Conservation (phyloP, 177 flowering plant species). For the Telopea speciosissima region DNA sequence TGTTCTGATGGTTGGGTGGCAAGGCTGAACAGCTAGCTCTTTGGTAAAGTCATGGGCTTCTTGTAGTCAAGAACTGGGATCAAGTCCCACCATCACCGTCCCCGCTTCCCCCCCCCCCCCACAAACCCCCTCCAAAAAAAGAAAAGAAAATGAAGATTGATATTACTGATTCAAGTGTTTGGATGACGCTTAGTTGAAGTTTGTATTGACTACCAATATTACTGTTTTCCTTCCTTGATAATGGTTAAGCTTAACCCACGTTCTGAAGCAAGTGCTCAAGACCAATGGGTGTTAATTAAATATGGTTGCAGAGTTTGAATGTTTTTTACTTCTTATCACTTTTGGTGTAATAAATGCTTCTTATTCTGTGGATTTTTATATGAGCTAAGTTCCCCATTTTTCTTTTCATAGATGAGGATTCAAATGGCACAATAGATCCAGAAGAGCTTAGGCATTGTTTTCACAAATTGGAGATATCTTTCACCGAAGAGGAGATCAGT, state of each 20-base stretch:
- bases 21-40: too few relatives aligned
- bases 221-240: not conserved
- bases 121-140: too few relatives aligned
- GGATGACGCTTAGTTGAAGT: too few relatives aligned
- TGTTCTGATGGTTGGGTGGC: too few relatives aligned
- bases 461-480: slow-evolving; percentile 55
- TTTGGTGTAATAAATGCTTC: not conserved
- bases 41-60: too few relatives aligned
- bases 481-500: slow-evolving; percentile 68
- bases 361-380: not conserved
- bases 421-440: slow-evolving; percentile 73
- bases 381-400: not conserved
- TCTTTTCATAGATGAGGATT: slow-evolving; percentile 57
- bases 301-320: not conserved
- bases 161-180: too few relatives aligned
- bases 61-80: too few relatives aligned
- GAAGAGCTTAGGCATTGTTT: slow-evolving; percentile 79
- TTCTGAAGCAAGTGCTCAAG: not conserved
- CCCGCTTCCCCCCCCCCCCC: too few relatives aligned
- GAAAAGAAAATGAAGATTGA: too few relatives aligned
- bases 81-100: too few relatives aligned
- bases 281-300: not conserved
- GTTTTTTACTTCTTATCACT: not conserved
- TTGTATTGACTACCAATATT: not conserved
- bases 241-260: not conserved